A percentile compares a stretch with the other conserved stretches of the same genome.
Evolutionary conservation across 2,329 filamentous ascomycete species (phyloP).

Genomic region (Lachnellula cervina): DNA sequence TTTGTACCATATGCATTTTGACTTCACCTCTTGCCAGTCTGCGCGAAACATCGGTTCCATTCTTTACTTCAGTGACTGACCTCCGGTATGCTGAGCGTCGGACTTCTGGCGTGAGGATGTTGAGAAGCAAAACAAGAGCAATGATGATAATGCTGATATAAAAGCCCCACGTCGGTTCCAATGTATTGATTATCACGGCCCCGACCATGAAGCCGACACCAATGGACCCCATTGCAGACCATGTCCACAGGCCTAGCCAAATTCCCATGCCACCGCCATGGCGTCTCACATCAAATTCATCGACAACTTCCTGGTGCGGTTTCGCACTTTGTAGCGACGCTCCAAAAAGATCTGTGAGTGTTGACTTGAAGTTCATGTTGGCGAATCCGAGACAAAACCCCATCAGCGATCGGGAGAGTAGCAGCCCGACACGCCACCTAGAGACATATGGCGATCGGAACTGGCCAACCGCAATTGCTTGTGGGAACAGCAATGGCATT

Average conservation of each 20-base stretch:
- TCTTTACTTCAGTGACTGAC: constrained; percentile 61
- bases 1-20: constrained; percentile 68
- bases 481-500: constrained; percentile 70
- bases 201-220: constrained; percentile 68
- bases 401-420: constrained; percentile 60
- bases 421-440: constrained; percentile 54
- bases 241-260: constrained; percentile 77
- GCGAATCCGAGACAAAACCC: constrained; percentile 68
- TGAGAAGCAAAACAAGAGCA: constrained; percentile 60
- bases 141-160: constrained; percentile 67
- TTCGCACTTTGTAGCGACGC: constrained; percentile 67
- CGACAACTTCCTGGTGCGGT: constrained; percentile 67
- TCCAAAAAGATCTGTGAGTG: constrained; percentile 70
- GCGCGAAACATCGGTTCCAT: constrained; percentile 46
- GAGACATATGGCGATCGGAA: constrained; percentile 51
- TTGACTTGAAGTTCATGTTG: constrained; percentile 71
- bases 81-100: constrained; percentile 63
- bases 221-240: constrained; percentile 69
- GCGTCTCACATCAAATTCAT: constrained; percentile 62
- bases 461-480: constrained; percentile 60
- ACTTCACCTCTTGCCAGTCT: constrained; percentile 67
- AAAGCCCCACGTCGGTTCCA: constrained; percentile 69
- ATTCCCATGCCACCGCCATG: constrained; percentile 74
- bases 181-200: constrained; percentile 59
- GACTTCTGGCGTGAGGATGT: constrained; percentile 68